Evolutionary conservation across 2,329 filamentous ascomycete genomes (phyloP), one percentile per base, ranked within the genome.

Genomic region (Trichoderma afroharzianum): DNA sequence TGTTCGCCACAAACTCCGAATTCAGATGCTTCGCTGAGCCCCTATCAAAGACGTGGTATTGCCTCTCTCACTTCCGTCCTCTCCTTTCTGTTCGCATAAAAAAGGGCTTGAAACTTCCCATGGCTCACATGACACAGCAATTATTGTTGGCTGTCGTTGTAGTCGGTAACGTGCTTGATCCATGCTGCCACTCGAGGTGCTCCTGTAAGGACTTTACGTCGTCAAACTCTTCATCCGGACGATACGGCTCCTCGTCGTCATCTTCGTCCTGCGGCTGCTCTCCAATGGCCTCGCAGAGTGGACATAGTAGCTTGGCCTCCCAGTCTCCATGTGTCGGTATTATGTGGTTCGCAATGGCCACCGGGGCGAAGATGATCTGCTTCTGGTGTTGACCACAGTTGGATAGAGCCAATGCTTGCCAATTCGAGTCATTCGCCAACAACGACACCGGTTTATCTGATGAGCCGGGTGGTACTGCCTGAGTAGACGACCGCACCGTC

Each of bases 101-200:
- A 58, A 18, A 11, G 43, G 26, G 18, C n/a, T 8, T 28, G 32
- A 12, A 39, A 21, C 36, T 24, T 28, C 53, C 30, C 28, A 39
- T 57, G 11, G n/a, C 26, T 71, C 63, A 87, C 85, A 87, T 87
- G 58, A 87, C 74, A 58, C 71, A 74, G 74, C 87, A 89, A 39
- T 77, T 69, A 28, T 53, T 69, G 21, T 69, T 30, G 1, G 57
- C 14, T 28, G 67, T 21, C 21, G 67, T 21, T 28, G 79, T 75
- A 57, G 78, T 75, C 2, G 81, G 78, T 43, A 82, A 62, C 36
- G 79, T 78, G 11, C 82, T 76, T 1, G 82, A 79, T 7, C 82
- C 83, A 74, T 90, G 88, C 73, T 84, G 81, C 88, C 88, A 90
- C 74, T 86, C 85, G 32, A 90, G 80, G 74, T 90, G 88, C 72